Conservation (phyloP, 805 yeast genomes). For the Naumovozyma castellii region DNA sequence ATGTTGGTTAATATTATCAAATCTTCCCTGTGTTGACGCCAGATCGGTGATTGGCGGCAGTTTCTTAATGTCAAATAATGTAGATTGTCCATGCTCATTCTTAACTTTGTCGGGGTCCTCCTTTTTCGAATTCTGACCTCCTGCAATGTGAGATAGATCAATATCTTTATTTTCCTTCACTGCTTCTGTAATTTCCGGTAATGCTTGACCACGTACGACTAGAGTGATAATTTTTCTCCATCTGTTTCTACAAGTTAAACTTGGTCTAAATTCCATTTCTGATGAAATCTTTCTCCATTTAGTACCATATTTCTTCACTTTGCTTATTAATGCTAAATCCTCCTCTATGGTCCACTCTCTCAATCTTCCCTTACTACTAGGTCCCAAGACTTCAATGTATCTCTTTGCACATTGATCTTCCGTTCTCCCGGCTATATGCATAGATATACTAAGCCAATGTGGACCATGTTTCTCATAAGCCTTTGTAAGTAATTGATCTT, state of each 20-base stretch:
- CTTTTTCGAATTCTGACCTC: neutral
- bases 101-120: neutral
- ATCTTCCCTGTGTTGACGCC: conserved; percentile 3
- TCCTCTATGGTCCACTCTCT: conserved; percentile 75
- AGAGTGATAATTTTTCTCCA: conserved; percentile 82
- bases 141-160: conserved; percentile 9
- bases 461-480: conserved; percentile 67
- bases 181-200: conserved; percentile 44
- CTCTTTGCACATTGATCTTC: conserved; percentile 94
- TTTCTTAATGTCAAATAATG: conserved; percentile 1
- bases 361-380: conserved; percentile 63
- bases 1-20: conserved; percentile 1
- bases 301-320: conserved; percentile 67
- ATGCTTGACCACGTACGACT: conserved; percentile 59
- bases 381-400: conserved; percentile 80
- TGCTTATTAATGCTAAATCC: conserved; percentile 57
- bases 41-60: conserved; percentile 6
- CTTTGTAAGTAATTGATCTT: conserved; percentile 55
- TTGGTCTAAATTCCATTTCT: conserved; percentile 70
- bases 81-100: neutral
- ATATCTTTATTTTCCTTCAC: conserved; percentile 44
- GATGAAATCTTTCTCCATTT: conserved; percentile 78
- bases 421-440: conserved; percentile 71
- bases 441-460: conserved; percentile 77
- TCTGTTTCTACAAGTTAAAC: conserved; percentile 81